These are phyloP conservation scores for Spergularia bocconei DNA, from an alignment of 148 eudicot genomes.

Conservation along the genomic window DNA sequence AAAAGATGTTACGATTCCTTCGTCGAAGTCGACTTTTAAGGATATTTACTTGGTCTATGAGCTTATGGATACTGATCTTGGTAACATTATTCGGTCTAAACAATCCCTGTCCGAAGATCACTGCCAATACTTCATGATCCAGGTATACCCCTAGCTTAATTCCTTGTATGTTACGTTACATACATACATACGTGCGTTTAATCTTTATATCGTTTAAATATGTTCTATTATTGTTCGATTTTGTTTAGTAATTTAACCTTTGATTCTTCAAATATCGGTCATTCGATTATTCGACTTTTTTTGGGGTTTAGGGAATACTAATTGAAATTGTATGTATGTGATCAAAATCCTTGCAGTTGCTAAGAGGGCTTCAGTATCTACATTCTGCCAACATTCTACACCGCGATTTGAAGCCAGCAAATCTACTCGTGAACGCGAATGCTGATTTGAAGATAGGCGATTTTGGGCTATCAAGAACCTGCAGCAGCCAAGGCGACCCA, in stretches of 20 bases:
- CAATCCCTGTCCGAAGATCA: conserved; percentile 39
- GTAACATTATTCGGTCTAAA: conserved; percentile 36
- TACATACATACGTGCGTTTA: no score
- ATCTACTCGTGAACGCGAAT: conserved; percentile 44
- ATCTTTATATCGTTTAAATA: no score
- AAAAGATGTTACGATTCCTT: conserved; percentile 45
- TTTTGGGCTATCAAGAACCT: conserved; percentile 45
- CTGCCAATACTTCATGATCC: conserved; percentile 38
- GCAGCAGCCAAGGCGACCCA: conserved; percentile 17
- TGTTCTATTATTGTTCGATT: no score
- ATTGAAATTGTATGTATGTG: no score
- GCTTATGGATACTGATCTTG: conserved; percentile 50
- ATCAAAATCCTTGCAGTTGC: conserved; percentile 29
- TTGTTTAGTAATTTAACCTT: no score
- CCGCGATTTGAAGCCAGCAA: conserved; percentile 48
- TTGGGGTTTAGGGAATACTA: no score
- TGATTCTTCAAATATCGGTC: no score
- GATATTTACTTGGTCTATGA: conserved; percentile 52
- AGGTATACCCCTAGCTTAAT: conserved; percentile 16
- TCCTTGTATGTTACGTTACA: not conserved
- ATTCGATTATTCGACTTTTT: no score
- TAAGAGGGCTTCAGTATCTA: conserved; percentile 41
- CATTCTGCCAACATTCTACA: conserved; percentile 50
- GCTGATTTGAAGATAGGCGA: conserved; percentile 47
- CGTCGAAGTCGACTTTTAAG: conserved; percentile 22